These are phyloP conservation scores for Quambalaria eucalypti DNA, from an alignment of 1,284 basidiomycete species.

Conservation along the genomic window DNA sequence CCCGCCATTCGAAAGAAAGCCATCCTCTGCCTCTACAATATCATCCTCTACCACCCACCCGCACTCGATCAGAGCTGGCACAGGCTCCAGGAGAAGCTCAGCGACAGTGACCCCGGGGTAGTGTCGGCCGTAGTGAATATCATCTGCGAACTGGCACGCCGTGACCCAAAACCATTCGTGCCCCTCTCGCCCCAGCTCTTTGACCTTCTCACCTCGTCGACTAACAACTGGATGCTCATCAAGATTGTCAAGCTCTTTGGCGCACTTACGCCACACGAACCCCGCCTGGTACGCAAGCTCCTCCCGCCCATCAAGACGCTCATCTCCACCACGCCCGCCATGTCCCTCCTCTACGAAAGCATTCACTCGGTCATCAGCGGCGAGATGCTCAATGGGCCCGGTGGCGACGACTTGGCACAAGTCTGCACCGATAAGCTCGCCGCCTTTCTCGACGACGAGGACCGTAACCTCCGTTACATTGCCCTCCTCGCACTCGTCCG, in stretches of 20 bases:
- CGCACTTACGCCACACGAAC: slow-evolving; percentile 68
- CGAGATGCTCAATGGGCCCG: slow-evolving; percentile 63
- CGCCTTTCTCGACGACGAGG: slow-evolving; percentile 77
- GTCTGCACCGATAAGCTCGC: slow-evolving; percentile 90
- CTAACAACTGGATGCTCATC: slow-evolving; percentile 99
- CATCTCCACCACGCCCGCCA: slow-evolving; percentile 89
- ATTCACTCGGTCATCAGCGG: slow-evolving; percentile 96
- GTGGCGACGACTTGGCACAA: slow-evolving; percentile 62
- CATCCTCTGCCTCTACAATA: slow-evolving; percentile 63
- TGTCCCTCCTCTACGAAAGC: slow-evolving; percentile 92
- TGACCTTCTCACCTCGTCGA: slow-evolving; percentile 81
- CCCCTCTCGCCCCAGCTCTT: slow-evolving; percentile 76
- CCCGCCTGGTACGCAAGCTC: slow-evolving; percentile 83
- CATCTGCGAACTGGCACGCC: slow-evolving; percentile 75
- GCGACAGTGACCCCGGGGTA: slow-evolving; percentile 56
- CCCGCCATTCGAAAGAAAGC: slow-evolving; percentile 77
- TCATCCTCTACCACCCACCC: slow-evolving; percentile 33
- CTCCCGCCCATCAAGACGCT: slow-evolving; percentile 85
- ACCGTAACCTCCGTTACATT: slow-evolving; percentile 94
- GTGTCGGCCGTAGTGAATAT: slow-evolving; percentile 87
- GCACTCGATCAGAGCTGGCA: slow-evolving; percentile 33
- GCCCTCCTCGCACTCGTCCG: slow-evolving; percentile 88
- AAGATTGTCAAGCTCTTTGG: slow-evolving; percentile 76
- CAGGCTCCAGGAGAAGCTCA: slow-evolving; percentile 63
- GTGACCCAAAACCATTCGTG: slow-evolving; percentile 25